Base-by-base conservation (phyloP, 2,329 filamentous ascomycete genomes). In the Hirsutella thompsonii region DNA sequence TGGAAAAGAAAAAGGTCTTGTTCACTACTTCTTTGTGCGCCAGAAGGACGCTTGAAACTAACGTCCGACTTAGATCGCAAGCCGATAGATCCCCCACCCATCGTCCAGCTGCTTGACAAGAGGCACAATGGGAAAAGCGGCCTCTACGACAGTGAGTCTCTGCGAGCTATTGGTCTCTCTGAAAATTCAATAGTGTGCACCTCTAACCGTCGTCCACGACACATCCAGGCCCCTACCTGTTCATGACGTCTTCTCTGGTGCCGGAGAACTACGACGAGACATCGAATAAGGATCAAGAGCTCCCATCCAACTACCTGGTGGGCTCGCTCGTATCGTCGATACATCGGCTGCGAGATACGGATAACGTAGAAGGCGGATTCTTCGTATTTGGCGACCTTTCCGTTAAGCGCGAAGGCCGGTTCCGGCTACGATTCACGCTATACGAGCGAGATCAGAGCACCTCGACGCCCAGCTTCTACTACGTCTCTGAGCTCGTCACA, bases 371-470 rank as follows among this genome's bases (percentile, higher is more conserved):
- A 59, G 83, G 83, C 10, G 86, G 81, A 1, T 93, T 88, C 62
- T 94, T 94, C 54, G 81, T 94, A n/a, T 94, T 93, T 59, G 83
- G 83, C 5, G 87, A 94, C 58, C 68, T 94, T 19, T 92, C 85
- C 0, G 78, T 90, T 45, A 82, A 82, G 55, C 68, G 78, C 20
- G 76, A 83, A 51, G 88, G 88, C 23, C 69, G 67, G 18, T 90
- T 79, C 55, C 71, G 80, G 29, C 69, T 94, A 32, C 74, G 79
- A 42, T 94, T 94, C 56, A 81, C 76, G 38, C 69, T 94, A 13
- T 89, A 82, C 58, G 57, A 60, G 41, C 62, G 58, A 43, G 54
- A 58, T 42, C 50, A 58, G 34, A 53, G 47, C 14, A 44, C 45
- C 36, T 42, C 46, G 3, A 43, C 43, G 23, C 49, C 47, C 9